Evolutionary conservation across 1,284 basidiomycete species (phyloP).

Genomic region (Singerocomus inundabilis): DNA sequence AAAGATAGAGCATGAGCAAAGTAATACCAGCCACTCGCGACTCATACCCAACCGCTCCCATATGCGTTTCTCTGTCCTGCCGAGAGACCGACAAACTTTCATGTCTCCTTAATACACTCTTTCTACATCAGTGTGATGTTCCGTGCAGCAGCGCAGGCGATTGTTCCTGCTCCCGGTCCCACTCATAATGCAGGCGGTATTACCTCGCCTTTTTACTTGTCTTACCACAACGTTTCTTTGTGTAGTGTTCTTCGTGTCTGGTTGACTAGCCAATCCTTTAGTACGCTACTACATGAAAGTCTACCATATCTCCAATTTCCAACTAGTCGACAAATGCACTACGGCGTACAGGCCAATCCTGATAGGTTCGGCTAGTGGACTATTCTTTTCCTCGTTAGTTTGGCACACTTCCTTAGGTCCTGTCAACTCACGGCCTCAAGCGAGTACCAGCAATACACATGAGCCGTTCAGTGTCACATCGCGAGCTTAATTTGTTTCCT

Average conservation of each 20-base stretch:
- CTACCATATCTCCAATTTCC: neutral
- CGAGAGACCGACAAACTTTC: neutral
- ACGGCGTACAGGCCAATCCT: conserved; percentile 42
- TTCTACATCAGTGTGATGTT: neutral
- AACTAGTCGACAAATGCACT: conserved; percentile 3
- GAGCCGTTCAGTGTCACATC: conserved; percentile 47
- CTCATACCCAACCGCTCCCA: neutral
- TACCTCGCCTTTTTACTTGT: neutral
- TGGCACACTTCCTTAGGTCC: conserved; percentile 50
- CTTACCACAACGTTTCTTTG: conserved; percentile 12
- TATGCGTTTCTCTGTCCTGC: neutral
- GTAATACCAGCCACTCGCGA: conserved; percentile 8
- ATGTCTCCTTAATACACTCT: conserved; percentile 13
- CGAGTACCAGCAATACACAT: conserved; percentile 35
- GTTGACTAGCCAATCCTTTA: conserved; percentile 8
- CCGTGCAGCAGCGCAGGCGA: neutral
- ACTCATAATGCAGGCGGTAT: neutral
- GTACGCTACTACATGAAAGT: conserved; percentile 13
- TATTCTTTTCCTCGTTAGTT: neutral
- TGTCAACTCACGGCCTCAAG: conserved; percentile 41
- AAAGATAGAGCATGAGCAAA: conserved; percentile 24
- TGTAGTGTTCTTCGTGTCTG: conserved; percentile 12
- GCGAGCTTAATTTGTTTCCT: conserved; percentile 38
- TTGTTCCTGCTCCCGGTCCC: conserved; percentile 4
- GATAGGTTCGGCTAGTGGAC: conserved; percentile 53